Conservation (phyloP, 805 yeast species). For the Kazachstania bromeliacearum region DNA sequence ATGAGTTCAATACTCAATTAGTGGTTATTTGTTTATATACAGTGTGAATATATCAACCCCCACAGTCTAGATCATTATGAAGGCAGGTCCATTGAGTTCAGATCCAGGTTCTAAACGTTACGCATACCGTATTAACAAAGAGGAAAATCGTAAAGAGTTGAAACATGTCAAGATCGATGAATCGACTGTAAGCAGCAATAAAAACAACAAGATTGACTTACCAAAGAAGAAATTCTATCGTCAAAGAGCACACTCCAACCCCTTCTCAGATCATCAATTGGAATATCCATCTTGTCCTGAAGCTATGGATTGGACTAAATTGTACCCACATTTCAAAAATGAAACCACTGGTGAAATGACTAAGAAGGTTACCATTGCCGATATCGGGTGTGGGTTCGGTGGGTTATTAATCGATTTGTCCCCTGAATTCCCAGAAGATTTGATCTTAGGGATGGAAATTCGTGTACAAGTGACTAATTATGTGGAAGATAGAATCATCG, state of each 20-base stretch:
- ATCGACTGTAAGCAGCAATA: conserved; percentile 9
- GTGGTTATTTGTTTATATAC: neutral
- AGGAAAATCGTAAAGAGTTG: conserved; percentile 37
- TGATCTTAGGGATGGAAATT: conserved; percentile 93
- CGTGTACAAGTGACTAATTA: conserved; percentile 96
- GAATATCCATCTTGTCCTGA: conserved; percentile 80
- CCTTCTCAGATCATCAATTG: conserved; percentile 87
- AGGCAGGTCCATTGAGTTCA: conserved; percentile 16
- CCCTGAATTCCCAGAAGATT: conserved; percentile 59
- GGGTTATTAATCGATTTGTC: conserved; percentile 78
- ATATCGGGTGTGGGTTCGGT: conserved; percentile 96
- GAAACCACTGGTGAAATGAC: conserved; percentile 34
- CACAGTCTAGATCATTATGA: conserved; percentile 9
- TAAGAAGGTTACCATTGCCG: conserved; percentile 74
- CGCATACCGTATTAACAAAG: conserved; percentile 38
- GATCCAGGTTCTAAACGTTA: conserved; percentile 30
- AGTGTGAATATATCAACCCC: neutral
- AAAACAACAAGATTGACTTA: conserved; percentile 35
- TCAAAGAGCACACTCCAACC: conserved; percentile 96
- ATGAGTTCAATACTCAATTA: neutral
- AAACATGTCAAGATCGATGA: conserved; percentile 40
- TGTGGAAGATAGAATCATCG: conserved; percentile 90
- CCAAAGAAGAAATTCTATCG: conserved; percentile 85
- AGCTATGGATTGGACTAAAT: conserved; percentile 76
- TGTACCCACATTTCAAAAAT: conserved; percentile 56